phyloP scores from a whole-genome alignment of 345 rosid genomes.

The Linum usitatissimum region DNA sequence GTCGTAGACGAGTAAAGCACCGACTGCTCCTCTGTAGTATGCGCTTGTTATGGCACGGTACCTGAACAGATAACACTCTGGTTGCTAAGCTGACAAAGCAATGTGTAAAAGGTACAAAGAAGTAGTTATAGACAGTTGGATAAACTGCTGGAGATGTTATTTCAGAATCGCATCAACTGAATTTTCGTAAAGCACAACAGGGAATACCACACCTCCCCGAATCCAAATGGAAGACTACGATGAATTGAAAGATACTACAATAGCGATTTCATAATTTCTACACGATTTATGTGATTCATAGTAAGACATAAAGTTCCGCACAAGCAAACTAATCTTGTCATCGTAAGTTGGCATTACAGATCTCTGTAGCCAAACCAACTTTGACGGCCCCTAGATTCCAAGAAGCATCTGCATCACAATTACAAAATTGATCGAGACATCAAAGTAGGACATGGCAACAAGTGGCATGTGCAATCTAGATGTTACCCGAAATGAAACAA shows the following conservation, averaged over 20 bases:
- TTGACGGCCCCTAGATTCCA: neutral
- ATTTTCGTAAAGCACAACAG: neutral
- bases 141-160: neutral
- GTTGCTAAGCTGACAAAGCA: neutral
- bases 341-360: neutral
- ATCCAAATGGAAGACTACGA: too few species aligned
- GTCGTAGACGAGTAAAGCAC: conserved; percentile 12
- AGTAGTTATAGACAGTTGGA: too few species aligned
- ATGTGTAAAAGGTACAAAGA: too few species aligned
- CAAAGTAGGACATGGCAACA: neutral
- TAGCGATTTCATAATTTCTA: neutral
- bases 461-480: neutral
- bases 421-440: neutral
- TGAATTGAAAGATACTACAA: neutral
- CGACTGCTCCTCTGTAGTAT: conserved; percentile 12
- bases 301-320: neutral
- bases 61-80: neutral
- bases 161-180: neutral
- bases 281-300: neutral
- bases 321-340: neutral
- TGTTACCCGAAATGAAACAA: neutral
- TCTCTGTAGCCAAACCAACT: neutral
- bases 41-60: conserved; percentile 13
- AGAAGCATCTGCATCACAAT: neutral
- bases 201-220: neutral